These are phyloP conservation scores for Mycena venus DNA, from an alignment of 768 basidiomycete species.

Conservation along the genomic window DNA sequence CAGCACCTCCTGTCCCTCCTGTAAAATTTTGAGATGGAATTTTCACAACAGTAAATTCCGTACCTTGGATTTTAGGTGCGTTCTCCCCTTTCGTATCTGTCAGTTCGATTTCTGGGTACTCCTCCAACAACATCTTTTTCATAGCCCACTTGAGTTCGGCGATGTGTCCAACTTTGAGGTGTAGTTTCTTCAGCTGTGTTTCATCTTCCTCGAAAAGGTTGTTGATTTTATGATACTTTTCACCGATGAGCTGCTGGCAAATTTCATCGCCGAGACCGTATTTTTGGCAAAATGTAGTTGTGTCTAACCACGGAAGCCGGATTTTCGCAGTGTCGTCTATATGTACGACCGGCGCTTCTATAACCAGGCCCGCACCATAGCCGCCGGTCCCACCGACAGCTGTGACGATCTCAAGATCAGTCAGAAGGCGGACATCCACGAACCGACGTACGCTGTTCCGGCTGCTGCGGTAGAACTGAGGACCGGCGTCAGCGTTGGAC, in stretches of 20 bases:
- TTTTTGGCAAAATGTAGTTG: neutral
- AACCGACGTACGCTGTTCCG: neutral
- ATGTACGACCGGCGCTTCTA: neutral
- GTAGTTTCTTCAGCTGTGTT: neutral
- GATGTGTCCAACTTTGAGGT: neutral
- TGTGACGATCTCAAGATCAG: neutral
- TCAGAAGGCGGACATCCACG: neutral
- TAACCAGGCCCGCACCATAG: neutral
- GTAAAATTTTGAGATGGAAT: too few species aligned
- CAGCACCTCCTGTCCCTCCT: too few species aligned
- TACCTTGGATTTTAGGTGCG: neutral
- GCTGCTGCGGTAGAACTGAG: neutral
- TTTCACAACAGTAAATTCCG: too few species aligned
- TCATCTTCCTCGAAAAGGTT: neutral
- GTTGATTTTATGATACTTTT: neutral
- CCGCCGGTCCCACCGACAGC: neutral
- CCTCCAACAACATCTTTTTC: neutral
- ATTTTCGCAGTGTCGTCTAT: neutral
- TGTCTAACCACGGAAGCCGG: neutral
- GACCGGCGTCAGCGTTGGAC: neutral
- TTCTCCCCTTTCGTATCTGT: neutral
- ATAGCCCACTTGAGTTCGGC: neutral
- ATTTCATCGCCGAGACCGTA: neutral
- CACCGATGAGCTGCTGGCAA: neutral
- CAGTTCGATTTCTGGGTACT: neutral